Conservation (phyloP, 441 rosid species). For the Pelargonium fulgidum region DNA sequence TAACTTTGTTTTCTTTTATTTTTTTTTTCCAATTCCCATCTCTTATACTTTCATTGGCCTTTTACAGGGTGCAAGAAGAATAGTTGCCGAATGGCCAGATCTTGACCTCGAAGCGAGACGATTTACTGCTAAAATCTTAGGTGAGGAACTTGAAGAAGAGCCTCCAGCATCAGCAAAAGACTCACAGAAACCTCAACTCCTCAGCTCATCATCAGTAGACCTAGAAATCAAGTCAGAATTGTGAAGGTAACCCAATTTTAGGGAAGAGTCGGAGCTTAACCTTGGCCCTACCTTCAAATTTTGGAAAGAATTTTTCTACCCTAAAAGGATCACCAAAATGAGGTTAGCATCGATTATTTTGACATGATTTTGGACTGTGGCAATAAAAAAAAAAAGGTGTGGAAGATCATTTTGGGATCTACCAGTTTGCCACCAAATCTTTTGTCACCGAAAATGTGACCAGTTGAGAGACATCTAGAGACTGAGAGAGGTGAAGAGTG, state of each 20-base stretch:
- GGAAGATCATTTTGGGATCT: background rate
- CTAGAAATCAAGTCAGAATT: conserved; percentile 67
- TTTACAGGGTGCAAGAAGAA: conserved; percentile 84
- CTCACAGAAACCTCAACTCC: conserved; percentile 22
- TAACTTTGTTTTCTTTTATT: too few species aligned
- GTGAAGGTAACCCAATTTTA: conserved; percentile 21
- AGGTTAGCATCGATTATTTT: background rate
- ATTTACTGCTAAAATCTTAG: conserved; percentile 69
- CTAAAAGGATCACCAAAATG: background rate
- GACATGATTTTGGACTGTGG: background rate
- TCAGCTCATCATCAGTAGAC: conserved; percentile 30
- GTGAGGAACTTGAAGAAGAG: conserved; percentile 49
- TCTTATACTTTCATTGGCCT: background rate
- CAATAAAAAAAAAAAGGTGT: background rate
- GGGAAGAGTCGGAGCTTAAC: background rate
- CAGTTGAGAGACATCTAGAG: too few species aligned
- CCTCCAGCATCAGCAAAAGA: conserved; percentile 40
- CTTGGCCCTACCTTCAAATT: background rate
- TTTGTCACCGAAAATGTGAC: too few species aligned
- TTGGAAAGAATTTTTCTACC: background rate
- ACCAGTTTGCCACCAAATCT: background rate
- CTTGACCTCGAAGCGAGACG: conserved; percentile 69
- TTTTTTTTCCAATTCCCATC: background rate
- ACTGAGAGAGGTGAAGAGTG: too few species aligned
- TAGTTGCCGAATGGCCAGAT: conserved; percentile 74